Conservation (phyloP, 2,329 filamentous ascomycete genomes). For the Fusarium virguliforme region DNA sequence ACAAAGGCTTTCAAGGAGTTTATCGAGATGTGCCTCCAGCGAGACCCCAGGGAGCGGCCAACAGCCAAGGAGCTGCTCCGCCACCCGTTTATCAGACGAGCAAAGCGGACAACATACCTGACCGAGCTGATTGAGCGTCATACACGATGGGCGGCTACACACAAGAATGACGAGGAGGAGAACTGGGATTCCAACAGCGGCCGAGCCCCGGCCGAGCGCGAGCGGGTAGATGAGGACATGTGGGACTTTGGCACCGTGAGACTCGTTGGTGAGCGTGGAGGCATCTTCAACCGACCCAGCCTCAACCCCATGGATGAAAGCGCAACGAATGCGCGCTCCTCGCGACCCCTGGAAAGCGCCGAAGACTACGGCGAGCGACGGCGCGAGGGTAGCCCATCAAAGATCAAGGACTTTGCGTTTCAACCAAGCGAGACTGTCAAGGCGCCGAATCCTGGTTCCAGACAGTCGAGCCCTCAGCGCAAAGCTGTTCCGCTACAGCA, state of each 20-base stretch:
- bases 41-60: constrained; percentile 91
- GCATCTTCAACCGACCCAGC: constrained; percentile 69
- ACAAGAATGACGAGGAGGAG: constrained; percentile 81
- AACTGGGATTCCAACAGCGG: constrained; percentile 69
- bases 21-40: constrained; percentile 85
- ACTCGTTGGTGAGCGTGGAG: constrained; percentile 79
- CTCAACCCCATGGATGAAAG: constrained; percentile 84
- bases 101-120: constrained; percentile 96
- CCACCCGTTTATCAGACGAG: constrained; percentile 90
- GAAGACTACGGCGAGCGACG: constrained; percentile 69
- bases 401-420: constrained; percentile 63
- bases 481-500: constrained; percentile 64
- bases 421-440: constrained; percentile 72
- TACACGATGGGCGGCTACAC: constrained; percentile 86
- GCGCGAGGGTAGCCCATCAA: constrained; percentile 68
- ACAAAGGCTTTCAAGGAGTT: constrained; percentile 89
- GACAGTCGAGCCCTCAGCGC: constrained; percentile 74
- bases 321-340: constrained; percentile 81
- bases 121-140: constrained; percentile 96
- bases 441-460: constrained; percentile 63
- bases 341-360: constrained; percentile 65
- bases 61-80: constrained; percentile 89
- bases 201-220: constrained; percentile 69
- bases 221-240: constrained; percentile 82
- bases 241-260: constrained; percentile 99